These are phyloP conservation scores for Sporothrix pseudoabietina DNA, from an alignment of 2,329 filamentous ascomycete genomes.

Conservation along the genomic window DNA sequence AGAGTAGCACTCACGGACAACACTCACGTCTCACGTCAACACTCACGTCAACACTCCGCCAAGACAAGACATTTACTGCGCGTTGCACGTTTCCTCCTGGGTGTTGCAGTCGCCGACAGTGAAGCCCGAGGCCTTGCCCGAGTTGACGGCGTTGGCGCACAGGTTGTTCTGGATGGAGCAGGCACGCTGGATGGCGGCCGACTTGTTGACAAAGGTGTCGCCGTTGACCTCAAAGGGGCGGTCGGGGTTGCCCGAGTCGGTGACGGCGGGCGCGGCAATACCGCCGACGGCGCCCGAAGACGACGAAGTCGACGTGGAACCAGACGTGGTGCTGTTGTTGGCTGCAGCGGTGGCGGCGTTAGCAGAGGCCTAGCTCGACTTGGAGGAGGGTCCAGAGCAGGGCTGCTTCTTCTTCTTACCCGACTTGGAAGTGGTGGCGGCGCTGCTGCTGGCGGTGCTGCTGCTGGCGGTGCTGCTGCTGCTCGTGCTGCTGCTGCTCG, in stretches of 20 bases:
- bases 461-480: conserved; percentile 32
- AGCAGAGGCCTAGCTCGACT: conserved; percentile 22
- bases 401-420: conserved; percentile 24
- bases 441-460: neutral
- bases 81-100: conserved; percentile 53
- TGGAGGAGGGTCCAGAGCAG: neutral
- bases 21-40: neutral
- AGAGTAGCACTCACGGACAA: neutral
- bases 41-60: too few relatives aligned
- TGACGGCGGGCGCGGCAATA: conserved; percentile 54
- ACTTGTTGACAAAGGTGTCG: conserved; percentile 59
- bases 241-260: conserved; percentile 49
- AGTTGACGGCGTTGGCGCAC: conserved; percentile 60
- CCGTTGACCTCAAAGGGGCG: conserved; percentile 61
- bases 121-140: conserved; percentile 47
- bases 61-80: conserved; percentile 25
- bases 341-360: conserved; percentile 30
- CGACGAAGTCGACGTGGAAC: conserved; percentile 4
- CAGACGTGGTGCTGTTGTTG: conserved; percentile 33
- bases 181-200: conserved; percentile 59
- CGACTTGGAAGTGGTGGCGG: neutral
- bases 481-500: conserved; percentile 33
- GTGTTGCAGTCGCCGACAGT: conserved; percentile 55
- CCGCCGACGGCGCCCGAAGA: conserved; percentile 50
- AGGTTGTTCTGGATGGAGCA: conserved; percentile 66